A percentile compares a stretch with the other conserved stretches of the same genome.
Evolutionary conservation across 2,329 filamentous ascomycete species (phyloP).

Genomic region (Metarhizium sp.): DNA sequence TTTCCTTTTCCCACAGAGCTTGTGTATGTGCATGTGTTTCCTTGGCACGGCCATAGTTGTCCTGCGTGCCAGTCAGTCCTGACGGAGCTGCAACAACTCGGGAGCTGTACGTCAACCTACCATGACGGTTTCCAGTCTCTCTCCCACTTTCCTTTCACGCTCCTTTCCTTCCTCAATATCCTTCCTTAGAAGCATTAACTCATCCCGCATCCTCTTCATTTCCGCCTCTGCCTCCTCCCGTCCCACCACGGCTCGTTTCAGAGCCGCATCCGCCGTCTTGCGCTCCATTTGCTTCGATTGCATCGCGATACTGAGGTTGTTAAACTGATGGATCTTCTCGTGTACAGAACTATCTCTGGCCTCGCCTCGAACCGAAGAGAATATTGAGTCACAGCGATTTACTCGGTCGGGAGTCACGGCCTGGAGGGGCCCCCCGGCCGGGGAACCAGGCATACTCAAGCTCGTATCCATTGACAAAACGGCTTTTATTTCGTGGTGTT

Average conservation of each 20-base stretch:
- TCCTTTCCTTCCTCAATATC: slow-evolving; percentile 57
- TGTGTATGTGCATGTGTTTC: slow-evolving; percentile 59
- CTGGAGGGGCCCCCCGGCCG: slow-evolving; percentile 46
- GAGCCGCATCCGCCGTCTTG: slow-evolving; percentile 54
- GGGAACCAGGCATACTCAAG: slow-evolving; percentile 43
- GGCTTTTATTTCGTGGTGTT: neutral
- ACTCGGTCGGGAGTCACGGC: slow-evolving; percentile 54
- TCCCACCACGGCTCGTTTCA: slow-evolving; percentile 57
- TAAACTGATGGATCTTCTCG: slow-evolving; percentile 64
- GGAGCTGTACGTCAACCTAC: slow-evolving; percentile 31
- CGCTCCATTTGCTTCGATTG: slow-evolving; percentile 53
- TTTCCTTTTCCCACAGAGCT: slow-evolving; percentile 64
- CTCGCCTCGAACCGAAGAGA: slow-evolving; percentile 26
- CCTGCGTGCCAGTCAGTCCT: slow-evolving; percentile 32
- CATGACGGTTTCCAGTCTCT: slow-evolving; percentile 60
- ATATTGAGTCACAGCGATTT: slow-evolving; percentile 35
- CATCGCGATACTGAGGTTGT: slow-evolving; percentile 53
- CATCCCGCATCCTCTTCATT: slow-evolving; percentile 53
- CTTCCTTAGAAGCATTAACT: slow-evolving; percentile 43
- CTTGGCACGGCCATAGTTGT: slow-evolving; percentile 60
- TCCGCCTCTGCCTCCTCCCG: slow-evolving; percentile 66
- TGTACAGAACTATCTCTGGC: slow-evolving; percentile 52
- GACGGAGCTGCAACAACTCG: neutral
- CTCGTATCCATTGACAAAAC: slow-evolving; percentile 28
- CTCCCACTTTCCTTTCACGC: slow-evolving; percentile 55